phyloP scores from a whole-genome alignment of 176 grass and related monocot species.

The Musa troglodytarum region DNA sequence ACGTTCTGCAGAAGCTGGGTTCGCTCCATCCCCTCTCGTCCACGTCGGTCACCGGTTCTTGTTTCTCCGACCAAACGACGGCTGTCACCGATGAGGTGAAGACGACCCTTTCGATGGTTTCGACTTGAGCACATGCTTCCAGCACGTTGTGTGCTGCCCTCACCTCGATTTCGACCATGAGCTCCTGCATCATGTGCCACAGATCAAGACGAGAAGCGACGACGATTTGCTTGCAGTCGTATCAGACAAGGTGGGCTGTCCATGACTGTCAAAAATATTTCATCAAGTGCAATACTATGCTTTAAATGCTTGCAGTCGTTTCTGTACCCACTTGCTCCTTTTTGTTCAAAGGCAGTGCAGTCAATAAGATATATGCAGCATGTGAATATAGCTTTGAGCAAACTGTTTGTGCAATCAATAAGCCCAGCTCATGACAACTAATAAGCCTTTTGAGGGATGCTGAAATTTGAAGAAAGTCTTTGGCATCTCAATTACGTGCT shows the following conservation, averaged over 20 bases:
- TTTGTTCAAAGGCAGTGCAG: too few species aligned
- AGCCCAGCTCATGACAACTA: constrained; percentile 34
- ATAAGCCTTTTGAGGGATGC: too few species aligned
- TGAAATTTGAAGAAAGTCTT: too few species aligned
- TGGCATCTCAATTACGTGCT: too few species aligned
- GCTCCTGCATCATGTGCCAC: constrained; percentile 32
- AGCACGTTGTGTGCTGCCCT: constrained; percentile 87
- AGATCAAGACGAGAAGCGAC: too few species aligned
- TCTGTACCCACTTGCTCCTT: too few species aligned
- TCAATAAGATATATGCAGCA: too few species aligned
- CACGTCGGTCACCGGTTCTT: constrained; percentile 4
- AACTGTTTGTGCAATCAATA: constrained; percentile 54
- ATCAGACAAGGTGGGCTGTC: too few species aligned
- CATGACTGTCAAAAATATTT: too few species aligned
- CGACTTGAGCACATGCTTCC: constrained; percentile 83
- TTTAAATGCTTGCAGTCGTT: too few species aligned
- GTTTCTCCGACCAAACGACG: constrained; percentile 51
- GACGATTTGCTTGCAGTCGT: too few species aligned
- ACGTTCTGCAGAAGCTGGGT: constrained; percentile 53
- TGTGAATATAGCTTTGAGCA: neutral
- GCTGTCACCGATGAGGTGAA: constrained; percentile 95
- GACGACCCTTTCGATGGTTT: constrained; percentile 64
- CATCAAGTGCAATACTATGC: too few species aligned
- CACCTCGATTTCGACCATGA: constrained; percentile 59
- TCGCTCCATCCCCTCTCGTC: constrained; percentile 93